Evolutionary conservation across 441 rosid species (phyloP).

Genomic region (Populus hybrid): DNA sequence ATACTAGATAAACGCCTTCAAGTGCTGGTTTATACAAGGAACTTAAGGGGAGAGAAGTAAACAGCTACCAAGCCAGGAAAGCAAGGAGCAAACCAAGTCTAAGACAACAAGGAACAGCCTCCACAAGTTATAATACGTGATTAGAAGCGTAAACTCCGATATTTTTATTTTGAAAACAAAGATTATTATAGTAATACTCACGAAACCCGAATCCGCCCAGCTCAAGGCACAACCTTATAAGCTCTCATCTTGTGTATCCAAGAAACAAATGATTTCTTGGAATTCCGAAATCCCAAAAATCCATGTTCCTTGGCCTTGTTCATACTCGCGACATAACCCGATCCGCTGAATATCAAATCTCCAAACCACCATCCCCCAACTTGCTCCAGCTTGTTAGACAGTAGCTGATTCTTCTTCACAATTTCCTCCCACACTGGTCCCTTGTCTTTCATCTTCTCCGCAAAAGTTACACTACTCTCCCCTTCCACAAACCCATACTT

Average conservation of each 20-base stretch:
- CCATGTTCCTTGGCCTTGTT: slow-evolving; percentile 1
- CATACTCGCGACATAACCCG: not conserved
- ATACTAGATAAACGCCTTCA: too few species aligned
- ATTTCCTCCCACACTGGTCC: slow-evolving; percentile 3
- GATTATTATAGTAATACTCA: not conserved
- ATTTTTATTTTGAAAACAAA: not conserved
- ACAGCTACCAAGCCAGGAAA: too few species aligned
- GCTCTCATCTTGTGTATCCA: not conserved
- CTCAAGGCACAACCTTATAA: not conserved
- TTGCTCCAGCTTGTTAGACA: not conserved
- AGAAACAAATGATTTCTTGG: not conserved
- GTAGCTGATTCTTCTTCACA: not conserved
- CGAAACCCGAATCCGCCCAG: not conserved
- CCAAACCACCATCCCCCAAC: not conserved
- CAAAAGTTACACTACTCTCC: not conserved
- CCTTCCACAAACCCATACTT: slow-evolving; percentile 30
- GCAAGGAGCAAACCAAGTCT: too few species aligned
- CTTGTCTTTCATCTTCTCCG: not conserved
- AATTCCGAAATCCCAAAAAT: not conserved
- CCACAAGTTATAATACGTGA: too few species aligned
- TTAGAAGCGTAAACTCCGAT: too few species aligned
- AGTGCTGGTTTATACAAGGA: too few species aligned
- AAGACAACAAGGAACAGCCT: too few species aligned
- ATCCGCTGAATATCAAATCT: not conserved
- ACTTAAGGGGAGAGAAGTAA: too few species aligned